These are phyloP conservation scores for Phlebiopsis flavidoalba DNA, from an alignment of 768 basidiomycete species.

Conservation along the genomic window DNA sequence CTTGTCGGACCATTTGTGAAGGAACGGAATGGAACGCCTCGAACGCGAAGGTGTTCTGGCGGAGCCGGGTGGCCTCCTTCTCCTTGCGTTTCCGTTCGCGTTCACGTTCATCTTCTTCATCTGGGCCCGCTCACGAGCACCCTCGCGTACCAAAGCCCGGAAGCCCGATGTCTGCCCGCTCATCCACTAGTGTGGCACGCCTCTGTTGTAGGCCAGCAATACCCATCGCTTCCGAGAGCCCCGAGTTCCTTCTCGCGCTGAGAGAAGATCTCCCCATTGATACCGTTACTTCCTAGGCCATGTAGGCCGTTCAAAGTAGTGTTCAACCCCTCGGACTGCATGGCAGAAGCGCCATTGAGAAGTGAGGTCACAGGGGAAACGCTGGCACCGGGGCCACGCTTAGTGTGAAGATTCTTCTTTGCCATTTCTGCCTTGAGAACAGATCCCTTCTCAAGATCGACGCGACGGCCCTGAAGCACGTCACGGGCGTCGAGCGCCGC, in stretches of 20 bases:
- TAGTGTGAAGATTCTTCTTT: slow-evolving; percentile 98
- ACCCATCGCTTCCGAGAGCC: slow-evolving; percentile 15
- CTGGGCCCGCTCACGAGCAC: slow-evolving; percentile 56
- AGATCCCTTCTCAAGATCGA: slow-evolving; percentile 90
- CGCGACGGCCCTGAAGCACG: slow-evolving; percentile 79
- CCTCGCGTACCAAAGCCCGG: slow-evolving; percentile 35
- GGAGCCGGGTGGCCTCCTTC: slow-evolving; percentile 43
- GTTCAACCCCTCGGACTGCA: slow-evolving; percentile 12
- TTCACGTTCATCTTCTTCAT: slow-evolving; percentile 50
- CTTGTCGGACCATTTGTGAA: slow-evolving; percentile 30
- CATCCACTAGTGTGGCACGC: slow-evolving; percentile 33
- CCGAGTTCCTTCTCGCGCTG: slow-evolving; percentile 17
- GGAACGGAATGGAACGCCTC: slow-evolving; percentile 76
- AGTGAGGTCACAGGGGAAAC: slow-evolving; percentile 12
- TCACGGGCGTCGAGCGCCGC: slow-evolving; percentile 89
- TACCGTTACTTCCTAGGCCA: slow-evolving; percentile 10
- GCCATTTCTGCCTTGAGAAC: slow-evolving; percentile 99
- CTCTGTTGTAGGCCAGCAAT: slow-evolving; percentile 11
- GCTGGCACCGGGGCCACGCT: slow-evolving; percentile 42
- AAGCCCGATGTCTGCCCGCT: slow-evolving; percentile 35
- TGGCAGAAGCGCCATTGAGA: slow-evolving; percentile 11
- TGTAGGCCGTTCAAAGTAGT: slow-evolving; percentile 13
- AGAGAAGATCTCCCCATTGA: slow-evolving; percentile 12
- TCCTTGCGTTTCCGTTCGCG: slow-evolving; percentile 48
- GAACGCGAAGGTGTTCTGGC: slow-evolving; percentile 47